Percentiles rank a stretch among this genome's conserved stretches.
phyloP scores from a whole-genome alignment of 2,329 filamentous ascomycete genomes.

The Fusarium sp. region DNA sequence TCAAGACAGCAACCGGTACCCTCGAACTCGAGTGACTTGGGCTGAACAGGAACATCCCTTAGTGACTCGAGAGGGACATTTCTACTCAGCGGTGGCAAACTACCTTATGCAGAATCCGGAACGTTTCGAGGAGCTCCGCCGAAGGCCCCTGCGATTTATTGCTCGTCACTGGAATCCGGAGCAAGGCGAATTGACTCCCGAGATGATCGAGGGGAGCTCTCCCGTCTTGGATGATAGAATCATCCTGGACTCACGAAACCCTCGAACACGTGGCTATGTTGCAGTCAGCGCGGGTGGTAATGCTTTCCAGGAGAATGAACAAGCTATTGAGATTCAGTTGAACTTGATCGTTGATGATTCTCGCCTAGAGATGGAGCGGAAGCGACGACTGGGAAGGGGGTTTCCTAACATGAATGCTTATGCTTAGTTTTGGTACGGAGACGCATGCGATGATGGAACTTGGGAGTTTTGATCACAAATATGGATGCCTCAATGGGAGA shows the following conservation, averaged over 20 bases:
- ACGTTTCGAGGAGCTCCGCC: too few species aligned
- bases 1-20: background rate
- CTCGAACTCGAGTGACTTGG: background rate
- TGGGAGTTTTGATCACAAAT: too few species aligned
- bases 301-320: too few species aligned
- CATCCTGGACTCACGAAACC: background rate
- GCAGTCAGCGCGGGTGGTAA: rapidly evolving
- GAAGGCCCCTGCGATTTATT: too few species aligned
- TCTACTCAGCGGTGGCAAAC: rapidly evolving
- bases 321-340: too few species aligned
- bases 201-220: background rate
- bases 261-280: too few species aligned
- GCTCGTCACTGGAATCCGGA: background rate
- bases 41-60: background rate
- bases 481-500: rapidly evolving
- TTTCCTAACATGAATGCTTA: background rate
- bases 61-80: background rate
- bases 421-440: rapidly evolving
- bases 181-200: rapidly evolving
- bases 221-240: rapidly evolving
- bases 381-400: too few species aligned
- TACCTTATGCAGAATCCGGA: background rate
- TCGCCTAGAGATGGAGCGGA: too few species aligned
- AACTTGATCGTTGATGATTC: too few species aligned
- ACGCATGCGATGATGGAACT: background rate